Base-by-base conservation (phyloP, 139 green algal genomes). In the Micromonas commoda region DNA sequence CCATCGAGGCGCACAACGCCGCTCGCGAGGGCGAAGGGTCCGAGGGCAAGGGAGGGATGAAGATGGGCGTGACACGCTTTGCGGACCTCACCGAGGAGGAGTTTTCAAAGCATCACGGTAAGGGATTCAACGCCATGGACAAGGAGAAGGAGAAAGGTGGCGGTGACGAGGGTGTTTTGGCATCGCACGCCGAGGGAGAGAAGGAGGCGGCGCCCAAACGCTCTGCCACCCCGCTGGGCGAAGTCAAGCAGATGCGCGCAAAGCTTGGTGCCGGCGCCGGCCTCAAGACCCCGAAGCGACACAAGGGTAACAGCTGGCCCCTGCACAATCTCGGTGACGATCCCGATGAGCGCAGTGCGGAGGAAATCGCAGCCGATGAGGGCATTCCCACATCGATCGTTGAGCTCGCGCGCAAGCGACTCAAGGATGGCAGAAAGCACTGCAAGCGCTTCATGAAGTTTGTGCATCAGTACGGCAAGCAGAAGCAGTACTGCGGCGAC, bases 71-170 rank as follows among this genome's bases (percentile, higher is more conserved):
- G 21, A 71, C 38, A 21, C 45, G 73, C 20, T 72, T 73, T 51
- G 74, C 74, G 4, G 74, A 80, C 64, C 20, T 73, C 3, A 74
- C 74, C n/a, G 26, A 9, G 74, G 74, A 80, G 26, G 74, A 80
- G 74, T 80, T 80, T 61, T 35, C 26, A 32, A 34, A 51, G 33
- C 21, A 28, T 4, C 64, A 73, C 57, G 63, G 21, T 13, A 19
- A 68, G 9, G 45, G n/a, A n/a, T n/a, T n/a, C n/a, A n/a, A n/a
- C n/a, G n/a, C n/a, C n/a, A n/a, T n/a, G n/a, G n/a, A n/a, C n/a
- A n/a, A n/a, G n/a, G n/a, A n/a, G n/a, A n/a, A n/a, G n/a, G n/a
- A n/a, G n/a, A n/a, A n/a, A n/a, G n/a, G n/a, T n/a, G n/a, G n/a
- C n/a, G n/a, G n/a, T n/a, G n/a, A n/a, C n/a, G n/a, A n/a, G n/a